phyloP scores from a whole-genome alignment of 129 eudicot species.

The Saposhnikovia divaricata region DNA sequence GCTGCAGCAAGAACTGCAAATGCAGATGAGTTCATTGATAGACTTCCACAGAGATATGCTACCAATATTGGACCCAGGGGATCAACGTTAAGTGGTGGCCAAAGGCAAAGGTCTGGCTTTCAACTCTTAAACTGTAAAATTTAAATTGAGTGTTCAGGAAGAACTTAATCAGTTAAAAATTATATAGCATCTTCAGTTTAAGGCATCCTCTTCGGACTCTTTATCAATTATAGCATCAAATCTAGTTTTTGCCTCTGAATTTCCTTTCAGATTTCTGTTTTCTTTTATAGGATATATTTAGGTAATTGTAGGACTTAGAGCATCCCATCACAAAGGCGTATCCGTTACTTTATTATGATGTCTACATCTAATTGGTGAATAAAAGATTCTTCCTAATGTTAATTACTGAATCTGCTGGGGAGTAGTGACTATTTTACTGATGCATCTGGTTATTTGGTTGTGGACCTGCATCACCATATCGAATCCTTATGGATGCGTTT shows the following conservation, averaged over 20 bases:
- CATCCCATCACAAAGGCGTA: not conserved
- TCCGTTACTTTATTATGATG: not conserved
- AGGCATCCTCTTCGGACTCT: not conserved
- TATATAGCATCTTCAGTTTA: not conserved
- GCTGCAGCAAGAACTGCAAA: slow-evolving; percentile 76
- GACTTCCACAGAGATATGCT: slow-evolving; percentile 53
- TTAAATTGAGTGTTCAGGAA: not conserved
- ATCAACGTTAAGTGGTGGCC: slow-evolving; percentile 83
- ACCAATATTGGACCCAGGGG: slow-evolving; percentile 90
- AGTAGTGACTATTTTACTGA: not conserved
- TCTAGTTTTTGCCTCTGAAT: not conserved
- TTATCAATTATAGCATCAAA: not conserved
- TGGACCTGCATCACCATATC: not conserved
- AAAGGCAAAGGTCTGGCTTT: slow-evolving; percentile 70
- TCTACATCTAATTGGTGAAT: not conserved
- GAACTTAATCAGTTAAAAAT: not conserved
- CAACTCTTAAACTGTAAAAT: not conserved
- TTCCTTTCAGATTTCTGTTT: not conserved
- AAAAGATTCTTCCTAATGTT: not conserved
- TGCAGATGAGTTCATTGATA: slow-evolving; percentile 76
- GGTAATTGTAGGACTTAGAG: not conserved
- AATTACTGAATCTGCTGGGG: not conserved
- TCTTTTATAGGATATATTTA: not conserved
- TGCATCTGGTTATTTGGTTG: not conserved
- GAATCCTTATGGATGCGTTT: not conserved